phyloP scores from a whole-genome alignment of 768 basidiomycete species.

The Sarcodon sp. region DNA sequence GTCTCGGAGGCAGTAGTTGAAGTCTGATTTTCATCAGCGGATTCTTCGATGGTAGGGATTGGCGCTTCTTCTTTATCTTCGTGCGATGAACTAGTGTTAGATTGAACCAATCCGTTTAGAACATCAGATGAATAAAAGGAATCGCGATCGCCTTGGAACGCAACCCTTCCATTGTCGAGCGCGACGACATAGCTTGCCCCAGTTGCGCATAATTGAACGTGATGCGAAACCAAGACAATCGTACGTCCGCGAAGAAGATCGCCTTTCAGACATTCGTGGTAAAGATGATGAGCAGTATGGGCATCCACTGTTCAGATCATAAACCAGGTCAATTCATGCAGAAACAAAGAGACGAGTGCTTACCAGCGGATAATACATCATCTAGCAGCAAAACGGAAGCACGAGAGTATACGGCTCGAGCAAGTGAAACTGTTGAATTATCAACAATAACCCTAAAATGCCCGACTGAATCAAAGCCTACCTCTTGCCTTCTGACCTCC shows the following conservation, averaged over 20 bases:
- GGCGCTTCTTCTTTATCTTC: constrained; percentile 28
- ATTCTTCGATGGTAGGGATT: constrained; percentile 21
- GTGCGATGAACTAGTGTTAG: constrained; percentile 22
- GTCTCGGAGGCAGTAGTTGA: constrained; percentile 24
- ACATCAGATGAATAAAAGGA: constrained; percentile 57
- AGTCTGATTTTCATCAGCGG: constrained; percentile 7
- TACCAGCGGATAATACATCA: constrained; percentile 53
- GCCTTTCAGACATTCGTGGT: constrained; percentile 67
- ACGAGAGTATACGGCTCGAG: constrained; percentile 83
- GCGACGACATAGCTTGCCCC: constrained; percentile 76
- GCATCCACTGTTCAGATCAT: constrained; percentile 40
- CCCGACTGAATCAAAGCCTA: constrained; percentile 11
- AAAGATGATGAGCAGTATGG: constrained; percentile 74
- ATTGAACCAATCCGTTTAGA: constrained; percentile 54
- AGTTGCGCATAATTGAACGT: constrained; percentile 77
- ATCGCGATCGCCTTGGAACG: constrained; percentile 56
- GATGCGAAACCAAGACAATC: constrained; percentile 85
- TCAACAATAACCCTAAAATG: neutral
- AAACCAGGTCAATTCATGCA: neutral
- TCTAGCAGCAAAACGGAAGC: constrained; percentile 76
- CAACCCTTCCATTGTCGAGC: constrained; percentile 69
- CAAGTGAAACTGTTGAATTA: constrained; percentile 42
- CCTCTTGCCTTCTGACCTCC: constrained; percentile 46
- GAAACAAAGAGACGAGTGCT: neutral
- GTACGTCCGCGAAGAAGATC: constrained; percentile 71